Percentiles rank a stretch among this genome's conserved stretches.
phyloP scores from a whole-genome alignment of 108 stramenopile genomes.

The Nitzschia putrida region DNA sequence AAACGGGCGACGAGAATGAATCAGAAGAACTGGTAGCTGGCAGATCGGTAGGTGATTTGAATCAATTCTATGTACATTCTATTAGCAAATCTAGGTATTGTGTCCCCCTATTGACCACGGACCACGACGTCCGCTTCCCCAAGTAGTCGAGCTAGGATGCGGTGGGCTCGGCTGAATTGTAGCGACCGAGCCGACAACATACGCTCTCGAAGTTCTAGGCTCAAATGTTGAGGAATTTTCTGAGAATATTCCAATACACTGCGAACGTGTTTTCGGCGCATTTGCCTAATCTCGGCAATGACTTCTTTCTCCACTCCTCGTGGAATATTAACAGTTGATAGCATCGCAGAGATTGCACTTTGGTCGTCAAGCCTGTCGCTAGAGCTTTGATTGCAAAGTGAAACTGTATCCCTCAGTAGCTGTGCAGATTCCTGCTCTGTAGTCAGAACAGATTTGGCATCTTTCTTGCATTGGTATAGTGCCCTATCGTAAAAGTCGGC shows the following conservation, averaged over 20 bases:
- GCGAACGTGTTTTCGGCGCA: conserved; percentile 8
- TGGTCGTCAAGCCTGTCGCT: background rate
- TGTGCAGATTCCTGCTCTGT: background rate
- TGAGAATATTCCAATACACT: conserved; percentile 1
- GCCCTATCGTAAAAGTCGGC: background rate
- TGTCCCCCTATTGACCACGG: too few species aligned
- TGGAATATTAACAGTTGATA: background rate
- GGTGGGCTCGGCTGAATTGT: conserved; percentile 12
- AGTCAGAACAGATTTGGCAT: background rate
- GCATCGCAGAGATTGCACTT: too few species aligned
- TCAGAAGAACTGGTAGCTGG: too few species aligned
- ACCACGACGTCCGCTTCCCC: conserved; percentile 1
- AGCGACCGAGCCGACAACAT: conserved; percentile 14
- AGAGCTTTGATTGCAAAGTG: conserved; percentile 4
- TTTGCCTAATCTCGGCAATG: background rate
- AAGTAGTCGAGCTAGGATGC: conserved; percentile 1
- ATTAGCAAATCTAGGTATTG: too few species aligned
- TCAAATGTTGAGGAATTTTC: conserved; percentile 10
- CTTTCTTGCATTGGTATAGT: background rate
- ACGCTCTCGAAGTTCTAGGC: background rate
- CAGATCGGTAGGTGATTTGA: too few species aligned
- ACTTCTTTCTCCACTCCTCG: conserved; percentile 9
- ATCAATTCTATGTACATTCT: too few species aligned
- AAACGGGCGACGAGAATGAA: too few species aligned
- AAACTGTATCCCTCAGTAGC: background rate